A percentile compares a stretch with the other conserved stretches of the same genome.
Evolutionary conservation across 2,329 filamentous ascomycete species (phyloP).

Genomic region (Apiospora rasikravindrae): DNA sequence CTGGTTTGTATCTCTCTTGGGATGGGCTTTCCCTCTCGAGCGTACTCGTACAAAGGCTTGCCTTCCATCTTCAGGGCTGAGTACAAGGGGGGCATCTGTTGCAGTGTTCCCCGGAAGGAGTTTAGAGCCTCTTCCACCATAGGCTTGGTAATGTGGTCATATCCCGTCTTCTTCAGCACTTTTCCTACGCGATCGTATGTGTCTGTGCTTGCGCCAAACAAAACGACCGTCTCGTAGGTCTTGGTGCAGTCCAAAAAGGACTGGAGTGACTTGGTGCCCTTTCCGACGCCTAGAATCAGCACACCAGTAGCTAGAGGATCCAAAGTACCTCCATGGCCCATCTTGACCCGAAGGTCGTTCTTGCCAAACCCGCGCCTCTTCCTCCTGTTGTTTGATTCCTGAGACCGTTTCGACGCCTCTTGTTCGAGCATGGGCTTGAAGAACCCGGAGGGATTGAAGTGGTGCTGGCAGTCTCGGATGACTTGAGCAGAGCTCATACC

Average conservation of each 20-base stretch:
- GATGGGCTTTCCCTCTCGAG: constrained; percentile 83
- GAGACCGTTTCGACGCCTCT: constrained; percentile 60
- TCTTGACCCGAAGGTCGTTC: constrained; percentile 77
- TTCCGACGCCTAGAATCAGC: constrained; percentile 85
- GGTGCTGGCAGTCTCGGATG: constrained; percentile 82
- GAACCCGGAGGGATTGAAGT: constrained; percentile 79
- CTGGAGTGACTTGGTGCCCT: constrained; percentile 81
- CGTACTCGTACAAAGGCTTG: constrained; percentile 95
- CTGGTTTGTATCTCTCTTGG: constrained; percentile 84
- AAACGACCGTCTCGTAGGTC: constrained; percentile 84
- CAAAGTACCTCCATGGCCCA: constrained; percentile 94
- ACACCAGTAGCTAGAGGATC: constrained; percentile 95
- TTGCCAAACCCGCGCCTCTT: constrained; percentile 63
- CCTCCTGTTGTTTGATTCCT: constrained; percentile 64
- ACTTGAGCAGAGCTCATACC: constrained; percentile 89
- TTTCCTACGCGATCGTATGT: constrained; percentile 89
- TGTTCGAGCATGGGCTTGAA: constrained; percentile 79
- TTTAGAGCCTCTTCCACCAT: constrained; percentile 78
- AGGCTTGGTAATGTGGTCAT: constrained; percentile 81
- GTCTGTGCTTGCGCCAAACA: constrained; percentile 93
- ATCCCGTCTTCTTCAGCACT: constrained; percentile 74
- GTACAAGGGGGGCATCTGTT: constrained; percentile 91
- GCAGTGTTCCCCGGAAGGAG: constrained; percentile 79
- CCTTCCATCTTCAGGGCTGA: constrained; percentile 92
- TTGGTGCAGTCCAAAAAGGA: constrained; percentile 89